Percentiles rank a stretch among this genome's conserved stretches.
These are phyloP conservation scores for Perkinsus olseni DNA, from an alignment of 169 alveolate genomes.

Conservation along the genomic window DNA sequence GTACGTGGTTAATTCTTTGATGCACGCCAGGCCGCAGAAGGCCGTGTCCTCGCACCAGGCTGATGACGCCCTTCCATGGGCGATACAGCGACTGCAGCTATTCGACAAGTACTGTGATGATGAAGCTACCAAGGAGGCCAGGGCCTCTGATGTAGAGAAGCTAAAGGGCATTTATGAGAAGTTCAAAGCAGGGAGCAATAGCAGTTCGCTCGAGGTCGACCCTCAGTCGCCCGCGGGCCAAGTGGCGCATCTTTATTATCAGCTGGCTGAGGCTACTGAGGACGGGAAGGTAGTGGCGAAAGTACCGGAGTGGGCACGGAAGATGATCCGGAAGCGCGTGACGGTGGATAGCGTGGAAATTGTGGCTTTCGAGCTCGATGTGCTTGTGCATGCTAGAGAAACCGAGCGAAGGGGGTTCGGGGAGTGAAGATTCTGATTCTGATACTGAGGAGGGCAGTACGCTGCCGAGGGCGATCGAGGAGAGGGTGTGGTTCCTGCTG, in stretches of 20 bases:
- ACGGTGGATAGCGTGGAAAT: background rate
- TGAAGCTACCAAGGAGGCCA: background rate
- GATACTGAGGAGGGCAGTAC: background rate
- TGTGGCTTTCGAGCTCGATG: background rate
- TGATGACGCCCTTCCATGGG: background rate
- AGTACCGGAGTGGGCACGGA: background rate
- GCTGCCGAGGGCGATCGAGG: background rate
- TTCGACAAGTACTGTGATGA: background rate
- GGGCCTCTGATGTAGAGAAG: background rate
- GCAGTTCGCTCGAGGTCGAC: background rate
- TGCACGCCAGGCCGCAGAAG: background rate
- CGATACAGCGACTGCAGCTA: background rate
- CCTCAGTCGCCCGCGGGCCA: background rate
- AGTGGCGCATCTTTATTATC: background rate
- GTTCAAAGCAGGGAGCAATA: background rate
- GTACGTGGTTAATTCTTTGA: background rate
- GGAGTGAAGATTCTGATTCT: background rate
- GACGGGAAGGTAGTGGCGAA: background rate
- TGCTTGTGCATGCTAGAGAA: background rate
- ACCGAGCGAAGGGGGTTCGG: background rate
- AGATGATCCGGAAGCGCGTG: background rate
- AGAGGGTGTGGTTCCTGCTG: background rate
- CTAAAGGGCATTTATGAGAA: background rate
- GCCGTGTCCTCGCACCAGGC: background rate
- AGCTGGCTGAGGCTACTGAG: background rate